Conservation (phyloP, 176 grass and related monocot genomes). For the Oryza officinalis region DNA sequence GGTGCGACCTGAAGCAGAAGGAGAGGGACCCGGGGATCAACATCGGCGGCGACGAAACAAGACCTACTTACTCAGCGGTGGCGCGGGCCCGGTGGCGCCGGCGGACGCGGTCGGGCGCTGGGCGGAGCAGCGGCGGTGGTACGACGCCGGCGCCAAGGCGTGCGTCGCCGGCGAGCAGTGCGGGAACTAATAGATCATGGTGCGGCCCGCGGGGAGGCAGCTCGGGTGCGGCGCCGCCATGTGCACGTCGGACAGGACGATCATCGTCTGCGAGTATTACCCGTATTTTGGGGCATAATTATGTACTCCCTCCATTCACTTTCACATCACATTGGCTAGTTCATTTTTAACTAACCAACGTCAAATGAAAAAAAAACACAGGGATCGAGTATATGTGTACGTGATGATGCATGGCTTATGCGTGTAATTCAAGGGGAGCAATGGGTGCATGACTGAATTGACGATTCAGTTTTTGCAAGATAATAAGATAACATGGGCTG, state of each 20-base stretch:
- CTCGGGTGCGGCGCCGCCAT: neutral
- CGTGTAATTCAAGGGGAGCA: too few species aligned
- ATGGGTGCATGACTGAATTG: too few species aligned
- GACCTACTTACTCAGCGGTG: neutral
- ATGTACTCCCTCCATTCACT: too few species aligned
- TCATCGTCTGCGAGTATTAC: too few species aligned
- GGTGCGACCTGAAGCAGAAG: neutral
- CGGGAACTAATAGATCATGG: constrained; percentile 19
- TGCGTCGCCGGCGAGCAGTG: constrained; percentile 25
- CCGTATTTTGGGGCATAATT: too few species aligned
- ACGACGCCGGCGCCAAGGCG: neutral
- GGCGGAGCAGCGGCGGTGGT: constrained; percentile 8
- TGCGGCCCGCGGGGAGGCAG: neutral
- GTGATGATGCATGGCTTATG: too few species aligned
- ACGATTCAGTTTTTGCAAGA: too few species aligned
- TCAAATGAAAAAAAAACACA: too few species aligned
- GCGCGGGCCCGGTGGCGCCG: neutral
- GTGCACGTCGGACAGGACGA: neutral
- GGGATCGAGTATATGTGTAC: too few species aligned
- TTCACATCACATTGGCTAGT: too few species aligned
- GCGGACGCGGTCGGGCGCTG: neutral
- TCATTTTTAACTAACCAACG: too few species aligned
- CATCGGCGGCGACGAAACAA: neutral
- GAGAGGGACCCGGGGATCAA: neutral
- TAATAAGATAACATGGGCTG: too few species aligned